phyloP scores from a whole-genome alignment of 805 yeast species.

The Ogataea salicorniae region DNA sequence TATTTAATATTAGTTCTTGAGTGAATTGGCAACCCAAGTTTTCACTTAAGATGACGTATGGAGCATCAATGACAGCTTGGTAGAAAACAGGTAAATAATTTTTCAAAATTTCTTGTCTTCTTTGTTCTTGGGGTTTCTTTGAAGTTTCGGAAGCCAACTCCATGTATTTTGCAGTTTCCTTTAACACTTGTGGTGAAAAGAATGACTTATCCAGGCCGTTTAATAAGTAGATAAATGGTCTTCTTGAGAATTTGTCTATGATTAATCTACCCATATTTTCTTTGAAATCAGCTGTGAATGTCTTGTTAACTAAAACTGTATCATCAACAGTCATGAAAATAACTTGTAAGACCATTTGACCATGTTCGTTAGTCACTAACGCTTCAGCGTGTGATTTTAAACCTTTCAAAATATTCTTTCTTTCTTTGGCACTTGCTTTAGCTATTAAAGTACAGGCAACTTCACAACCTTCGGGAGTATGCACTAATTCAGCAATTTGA shows the following conservation, averaged over 20 bases:
- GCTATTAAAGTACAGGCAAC: conserved; percentile 82
- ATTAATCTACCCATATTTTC: conserved; percentile 51
- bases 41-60: conserved; percentile 52
- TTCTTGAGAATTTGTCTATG: conserved; percentile 72
- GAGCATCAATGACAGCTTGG: conserved; percentile 44
- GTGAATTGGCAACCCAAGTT: conserved; percentile 82
- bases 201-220: conserved; percentile 76
- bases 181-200: conserved; percentile 65
- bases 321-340: conserved; percentile 88
- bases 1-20: conserved; percentile 63
- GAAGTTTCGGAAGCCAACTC: conserved; percentile 64
- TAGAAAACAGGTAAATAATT: conserved; percentile 65
- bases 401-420: conserved; percentile 68
- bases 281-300: conserved; percentile 58
- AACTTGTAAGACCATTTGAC: conserved; percentile 74
- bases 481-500: conserved; percentile 91
- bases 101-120: conserved; percentile 64
- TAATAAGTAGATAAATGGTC: conserved; percentile 80
- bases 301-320: conserved; percentile 74
- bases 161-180: conserved; percentile 56
- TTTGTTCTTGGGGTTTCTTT: conserved; percentile 75
- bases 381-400: conserved; percentile 73
- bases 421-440: conserved; percentile 84
- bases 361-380: conserved; percentile 78
- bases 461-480: conserved; percentile 90